Evolutionary conservation across 75 land plant species (phyloP), one percentile per base, ranked within the genome.

Genomic region (Ceratopteris richardii): DNA sequence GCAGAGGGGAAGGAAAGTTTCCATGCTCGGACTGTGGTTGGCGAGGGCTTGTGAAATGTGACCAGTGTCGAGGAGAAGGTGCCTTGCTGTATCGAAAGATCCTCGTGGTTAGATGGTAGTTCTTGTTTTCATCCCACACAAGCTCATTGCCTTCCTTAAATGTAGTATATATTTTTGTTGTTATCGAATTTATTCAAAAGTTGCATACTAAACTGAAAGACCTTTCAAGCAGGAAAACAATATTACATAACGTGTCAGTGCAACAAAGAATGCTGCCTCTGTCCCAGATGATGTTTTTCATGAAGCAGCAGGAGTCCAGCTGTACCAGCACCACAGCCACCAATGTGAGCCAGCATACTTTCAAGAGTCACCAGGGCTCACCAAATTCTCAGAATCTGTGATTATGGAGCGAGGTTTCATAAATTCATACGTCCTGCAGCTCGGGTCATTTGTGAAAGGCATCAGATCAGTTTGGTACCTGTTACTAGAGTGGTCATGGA

Each of bases 151-250:
- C n/a, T n/a, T n/a, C n/a, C n/a, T 24, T 22, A n/a, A 4, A 27
- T 26, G 26, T 14, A 71, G 52, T 63, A n/a, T n/a, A n/a, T n/a
- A n/a, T n/a, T n/a, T n/a, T n/a, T n/a, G n/a, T n/a, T n/a, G n/a
- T n/a, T n/a, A n/a, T n/a, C n/a, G n/a, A n/a, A n/a, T n/a, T n/a
- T n/a, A n/a, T n/a, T n/a, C n/a, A n/a, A n/a, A n/a, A n/a, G n/a
- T n/a, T n/a, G n/a, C n/a, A n/a, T n/a, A n/a, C n/a, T n/a, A n/a
- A n/a, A n/a, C n/a, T n/a, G n/a, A n/a, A n/a, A n/a, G n/a, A n/a
- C n/a, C n/a, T n/a, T n/a, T n/a, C n/a, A n/a, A n/a, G n/a, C n/a
- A 93, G 98, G 98, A 78, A 69, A 51, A 93, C 98, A 19, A 69
- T 89, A 20, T 40, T 73, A 24, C 68, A 67, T 19, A 67, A 51